These are phyloP conservation scores for Stygiomarasmius scandens DNA, from an alignment of 1,284 basidiomycete species.

Conservation along the genomic window DNA sequence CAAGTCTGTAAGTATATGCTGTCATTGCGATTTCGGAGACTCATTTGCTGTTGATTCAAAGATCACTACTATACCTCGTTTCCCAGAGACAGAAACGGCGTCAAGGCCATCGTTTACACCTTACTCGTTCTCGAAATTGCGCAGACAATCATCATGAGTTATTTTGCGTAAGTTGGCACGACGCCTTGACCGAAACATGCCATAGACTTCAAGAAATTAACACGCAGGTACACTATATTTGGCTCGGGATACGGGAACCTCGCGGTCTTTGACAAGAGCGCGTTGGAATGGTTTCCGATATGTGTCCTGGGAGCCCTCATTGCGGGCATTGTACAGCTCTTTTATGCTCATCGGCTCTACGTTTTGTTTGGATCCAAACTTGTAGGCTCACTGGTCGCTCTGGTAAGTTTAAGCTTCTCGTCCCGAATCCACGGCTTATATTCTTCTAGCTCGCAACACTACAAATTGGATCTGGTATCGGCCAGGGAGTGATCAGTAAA, in stretches of 20 bases:
- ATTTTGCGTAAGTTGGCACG: slow-evolving; percentile 18
- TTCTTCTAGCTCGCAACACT: too few species aligned
- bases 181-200: neutral
- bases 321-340: too few species aligned
- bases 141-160: slow-evolving; percentile 17
- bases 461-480: too few species aligned
- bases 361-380: too few species aligned
- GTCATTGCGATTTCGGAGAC: neutral
- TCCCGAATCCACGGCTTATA: too few species aligned
- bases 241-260: slow-evolving; percentile 16
- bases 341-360: too few species aligned
- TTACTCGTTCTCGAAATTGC: slow-evolving; percentile 13
- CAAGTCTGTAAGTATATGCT: slow-evolving; percentile 13
- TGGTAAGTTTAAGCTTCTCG: too few species aligned
- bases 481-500: too few species aligned
- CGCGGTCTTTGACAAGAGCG: slow-evolving; percentile 13
- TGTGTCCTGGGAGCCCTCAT: slow-evolving; percentile 15
- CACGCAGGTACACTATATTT: slow-evolving; percentile 14
- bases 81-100: slow-evolving; percentile 9
- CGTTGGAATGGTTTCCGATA: slow-evolving; percentile 16
- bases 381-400: too few species aligned
- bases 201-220: neutral
- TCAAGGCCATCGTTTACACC: slow-evolving; percentile 16
- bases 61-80: slow-evolving; percentile 15
- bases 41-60: neutral